phyloP scores from a whole-genome alignment of 345 rosid genomes.

The Eucalyptus lansdowneana region DNA sequence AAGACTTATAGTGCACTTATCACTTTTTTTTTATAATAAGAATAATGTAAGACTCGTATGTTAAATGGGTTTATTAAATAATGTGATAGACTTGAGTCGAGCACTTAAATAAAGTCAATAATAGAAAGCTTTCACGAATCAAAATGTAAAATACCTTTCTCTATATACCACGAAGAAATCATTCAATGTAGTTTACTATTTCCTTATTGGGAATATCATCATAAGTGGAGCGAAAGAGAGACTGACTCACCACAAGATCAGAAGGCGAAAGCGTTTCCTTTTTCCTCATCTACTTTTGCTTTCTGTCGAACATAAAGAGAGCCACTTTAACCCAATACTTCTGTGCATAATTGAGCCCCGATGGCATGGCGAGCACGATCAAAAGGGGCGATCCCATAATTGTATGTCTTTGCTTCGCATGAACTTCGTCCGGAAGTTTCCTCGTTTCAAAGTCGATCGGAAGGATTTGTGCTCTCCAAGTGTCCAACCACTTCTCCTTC shows the following conservation, averaged over 20 bases:
- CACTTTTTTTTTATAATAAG: accelerated
- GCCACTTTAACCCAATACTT: not conserved
- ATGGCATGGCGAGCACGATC: not conserved
- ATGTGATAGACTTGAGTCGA: not conserved
- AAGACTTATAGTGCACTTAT: not conserved
- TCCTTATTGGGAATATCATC: not conserved
- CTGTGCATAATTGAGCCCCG: not conserved
- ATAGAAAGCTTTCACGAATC: not conserved
- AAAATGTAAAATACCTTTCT: not conserved
- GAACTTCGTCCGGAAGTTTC: not conserved
- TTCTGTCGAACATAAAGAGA: not conserved
- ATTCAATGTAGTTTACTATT: not conserved
- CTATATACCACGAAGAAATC: not conserved
- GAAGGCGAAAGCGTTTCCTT: not conserved
- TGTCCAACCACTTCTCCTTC: not conserved
- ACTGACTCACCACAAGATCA: not conserved
- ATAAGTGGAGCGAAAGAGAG: not conserved
- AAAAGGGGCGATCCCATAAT: not conserved
- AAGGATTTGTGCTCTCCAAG: not conserved
- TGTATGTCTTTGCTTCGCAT: not conserved
- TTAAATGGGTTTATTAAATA: not conserved
- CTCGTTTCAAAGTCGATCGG: not conserved
- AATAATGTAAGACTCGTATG: not conserved
- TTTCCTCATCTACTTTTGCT: not conserved
- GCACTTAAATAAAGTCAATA: not conserved